Evolutionary conservation across 139 green algal genomes (phyloP).

Genomic region (Volvox africanus): DNA sequence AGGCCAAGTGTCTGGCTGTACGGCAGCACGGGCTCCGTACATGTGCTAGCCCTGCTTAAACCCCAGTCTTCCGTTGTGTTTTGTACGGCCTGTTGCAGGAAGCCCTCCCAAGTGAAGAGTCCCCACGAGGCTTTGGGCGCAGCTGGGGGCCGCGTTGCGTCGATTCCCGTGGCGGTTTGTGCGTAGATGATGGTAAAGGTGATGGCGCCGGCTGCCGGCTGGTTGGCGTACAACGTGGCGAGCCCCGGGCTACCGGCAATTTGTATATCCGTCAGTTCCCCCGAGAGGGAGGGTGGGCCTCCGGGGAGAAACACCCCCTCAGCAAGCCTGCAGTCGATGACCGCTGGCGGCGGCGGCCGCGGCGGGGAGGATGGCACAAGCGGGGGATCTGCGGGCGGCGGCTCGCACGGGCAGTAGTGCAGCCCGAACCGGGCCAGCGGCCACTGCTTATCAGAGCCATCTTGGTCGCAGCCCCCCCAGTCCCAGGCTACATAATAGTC

Average conservation of each 20-base stretch:
- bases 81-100: neutral
- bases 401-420: neutral
- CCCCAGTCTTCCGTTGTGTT: neutral
- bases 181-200: neutral
- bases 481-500: neutral
- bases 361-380: neutral
- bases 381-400: neutral
- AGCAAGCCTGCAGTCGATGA: neutral
- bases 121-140: neutral
- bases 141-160: neutral
- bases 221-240: neutral
- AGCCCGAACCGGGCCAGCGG: neutral
- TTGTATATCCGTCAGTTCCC: neutral
- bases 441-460: neutral
- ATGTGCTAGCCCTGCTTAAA: neutral
- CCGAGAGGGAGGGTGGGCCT: neutral
- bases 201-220: neutral
- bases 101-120: neutral
- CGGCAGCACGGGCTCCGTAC: neutral
- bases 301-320: neutral
- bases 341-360: neutral
- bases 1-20: neutral
- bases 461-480: neutral
- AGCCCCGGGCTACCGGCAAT: neutral
- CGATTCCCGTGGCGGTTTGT: neutral